Base-by-base conservation (phyloP, 2,329 filamentous ascomycete genomes). In the Xylariaceae sp. region DNA sequence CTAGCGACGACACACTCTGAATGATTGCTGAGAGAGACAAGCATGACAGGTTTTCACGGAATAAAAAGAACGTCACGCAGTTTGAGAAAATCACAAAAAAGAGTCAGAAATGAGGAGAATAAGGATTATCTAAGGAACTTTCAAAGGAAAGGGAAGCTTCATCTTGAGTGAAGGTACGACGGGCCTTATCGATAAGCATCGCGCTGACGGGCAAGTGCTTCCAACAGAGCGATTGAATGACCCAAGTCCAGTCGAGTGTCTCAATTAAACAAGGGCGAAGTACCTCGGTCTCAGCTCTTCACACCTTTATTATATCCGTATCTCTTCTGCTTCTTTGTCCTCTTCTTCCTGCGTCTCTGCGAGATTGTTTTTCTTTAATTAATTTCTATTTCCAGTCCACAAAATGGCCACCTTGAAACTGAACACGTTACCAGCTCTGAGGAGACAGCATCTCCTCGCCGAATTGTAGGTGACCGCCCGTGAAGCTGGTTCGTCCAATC, bases 361-460 rank as follows among this genome's bases (percentile, higher is more conserved):
- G 44, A 49, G 18, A n/a, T 58, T 45, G 42, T 48, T 53, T 30
- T 53, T 8, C 23, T 13, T 55, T 57, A 68, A 56, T 51, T 30
- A 30, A 30, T 30, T 30, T 30, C 23, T 30, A 30, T 30, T 30
- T 6, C 23, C 23, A 30, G 23, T 3, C 23, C 23, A 30, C 50
- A 64, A 56, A 6, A 83, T 83, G 80, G 68, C 75, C 8, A 73
- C 76, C 35, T 67, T 76, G 15, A 76, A 74, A 53, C 73, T 84
- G 68, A 74, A 72, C 47, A 73, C 72, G 50, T 70, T 85, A 63
- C 80, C 83, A 8, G 78, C 83, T 55, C 67, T 92, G 70, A 83
- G 88, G 69, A 86, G 82, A 73, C 89, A 94, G 73, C 88, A 92
- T 71, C 81, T 94, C 53, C 80, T 92, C 47, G 82, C 90, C 60